These are phyloP conservation scores for Chloris gayana DNA, from an alignment of 176 grass and related monocot species.

Conservation along the genomic window DNA sequence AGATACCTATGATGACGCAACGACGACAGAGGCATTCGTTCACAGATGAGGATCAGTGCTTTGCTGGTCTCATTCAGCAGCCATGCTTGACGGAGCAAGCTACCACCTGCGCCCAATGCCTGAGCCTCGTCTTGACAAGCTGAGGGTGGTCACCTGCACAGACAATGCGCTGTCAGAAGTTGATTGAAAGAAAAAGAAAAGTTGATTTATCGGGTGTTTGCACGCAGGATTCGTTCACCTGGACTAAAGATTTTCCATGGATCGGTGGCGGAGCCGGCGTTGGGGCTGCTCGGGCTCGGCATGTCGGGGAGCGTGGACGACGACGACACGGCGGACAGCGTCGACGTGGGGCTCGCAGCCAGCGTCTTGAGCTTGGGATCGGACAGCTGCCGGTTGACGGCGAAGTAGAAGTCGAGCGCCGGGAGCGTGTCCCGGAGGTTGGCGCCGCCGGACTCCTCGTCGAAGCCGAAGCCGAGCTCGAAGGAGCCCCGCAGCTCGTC, in stretches of 20 bases:
- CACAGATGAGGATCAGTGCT: neutral
- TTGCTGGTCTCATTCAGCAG: neutral
- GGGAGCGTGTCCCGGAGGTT: conserved; percentile 50
- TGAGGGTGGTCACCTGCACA: conserved; percentile 42
- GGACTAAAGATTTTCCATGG: conserved; percentile 43
- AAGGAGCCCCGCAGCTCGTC: conserved; percentile 54
- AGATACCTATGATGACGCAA: neutral
- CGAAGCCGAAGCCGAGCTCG: conserved; percentile 55
- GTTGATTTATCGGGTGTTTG: neutral
- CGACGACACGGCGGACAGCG: conserved; percentile 27
- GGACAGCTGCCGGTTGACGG: conserved; percentile 44
- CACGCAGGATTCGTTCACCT: neutral
- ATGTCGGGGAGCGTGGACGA: conserved; percentile 32
- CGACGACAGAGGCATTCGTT: neutral
- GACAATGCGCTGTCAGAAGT: neutral
- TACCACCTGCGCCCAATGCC: conserved; percentile 53
- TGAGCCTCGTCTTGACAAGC: conserved; percentile 44
- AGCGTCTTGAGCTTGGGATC: conserved; percentile 37
- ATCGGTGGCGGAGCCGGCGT: neutral
- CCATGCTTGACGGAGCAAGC: conserved; percentile 44
- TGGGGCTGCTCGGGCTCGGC: conserved; percentile 30
- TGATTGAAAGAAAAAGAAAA: neutral
- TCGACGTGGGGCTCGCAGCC: conserved; percentile 30
- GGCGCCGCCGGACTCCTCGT: conserved; percentile 40
- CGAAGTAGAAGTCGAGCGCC: conserved; percentile 55